These are phyloP conservation scores for Aspergillus fischeri DNA, from an alignment of 2,329 filamentous ascomycete species.

Conservation along the genomic window DNA sequence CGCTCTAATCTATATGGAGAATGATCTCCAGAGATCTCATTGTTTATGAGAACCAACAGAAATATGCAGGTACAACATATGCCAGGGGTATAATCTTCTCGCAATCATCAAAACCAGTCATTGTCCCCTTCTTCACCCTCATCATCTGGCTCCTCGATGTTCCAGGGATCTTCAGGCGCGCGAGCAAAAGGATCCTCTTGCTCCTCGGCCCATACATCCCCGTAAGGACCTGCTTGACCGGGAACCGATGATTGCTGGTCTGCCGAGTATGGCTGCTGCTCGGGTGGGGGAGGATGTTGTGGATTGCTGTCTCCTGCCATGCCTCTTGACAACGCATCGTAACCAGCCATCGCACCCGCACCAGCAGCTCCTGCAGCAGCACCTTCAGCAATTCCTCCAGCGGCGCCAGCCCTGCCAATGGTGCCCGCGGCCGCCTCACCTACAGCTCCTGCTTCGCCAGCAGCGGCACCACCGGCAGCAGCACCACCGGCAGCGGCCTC, in stretches of 20 bases:
- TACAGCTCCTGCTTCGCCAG: slow-evolving; percentile 33
- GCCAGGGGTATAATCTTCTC: neutral
- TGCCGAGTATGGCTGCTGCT: slow-evolving; percentile 11
- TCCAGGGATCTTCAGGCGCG: slow-evolving; percentile 15
- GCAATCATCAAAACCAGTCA: slow-evolving; percentile 22
- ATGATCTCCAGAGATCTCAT: neutral
- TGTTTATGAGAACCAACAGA: neutral
- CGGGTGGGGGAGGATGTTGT: slow-evolving; percentile 10
- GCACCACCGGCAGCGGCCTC: slow-evolving; percentile 38
- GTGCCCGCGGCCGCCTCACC: slow-evolving; percentile 37
- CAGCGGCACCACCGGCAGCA: slow-evolving; percentile 38
- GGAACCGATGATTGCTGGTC: slow-evolving; percentile 14
- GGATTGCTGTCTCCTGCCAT: slow-evolving; percentile 29
- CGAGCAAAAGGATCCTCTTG: slow-evolving; percentile 2
- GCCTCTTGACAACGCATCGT: slow-evolving; percentile 59
- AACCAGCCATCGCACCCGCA: slow-evolving; percentile 59
- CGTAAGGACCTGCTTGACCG: slow-evolving; percentile 19
- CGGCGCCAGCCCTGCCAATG: slow-evolving; percentile 35
- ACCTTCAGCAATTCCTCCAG: slow-evolving; percentile 37
- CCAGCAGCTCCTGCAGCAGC: slow-evolving; percentile 47
- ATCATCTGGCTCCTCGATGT: slow-evolving; percentile 11
- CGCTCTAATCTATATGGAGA: neutral
- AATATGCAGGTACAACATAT: neutral
- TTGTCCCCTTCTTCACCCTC: slow-evolving; percentile 22
- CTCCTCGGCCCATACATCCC: slow-evolving; percentile 26